Evolutionary conservation across 495 filamentous ascomycete genomes (phyloP).

Genomic region (Xylaria palmicola): DNA sequence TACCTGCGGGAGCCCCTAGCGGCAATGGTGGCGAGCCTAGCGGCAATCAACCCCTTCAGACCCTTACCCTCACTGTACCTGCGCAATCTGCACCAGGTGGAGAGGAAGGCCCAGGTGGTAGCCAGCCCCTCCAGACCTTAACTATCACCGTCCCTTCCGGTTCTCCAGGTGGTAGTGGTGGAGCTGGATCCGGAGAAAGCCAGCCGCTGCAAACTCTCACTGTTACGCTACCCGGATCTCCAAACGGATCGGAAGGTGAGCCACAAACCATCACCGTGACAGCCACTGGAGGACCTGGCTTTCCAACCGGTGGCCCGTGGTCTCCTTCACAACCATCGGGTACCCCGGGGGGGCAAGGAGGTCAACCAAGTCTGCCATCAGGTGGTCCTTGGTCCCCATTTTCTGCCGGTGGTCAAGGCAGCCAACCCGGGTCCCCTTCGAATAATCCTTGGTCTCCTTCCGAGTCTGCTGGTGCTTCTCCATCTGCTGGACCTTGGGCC

Average conservation of each 20-base stretch:
- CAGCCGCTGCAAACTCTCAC: conserved; percentile 14
- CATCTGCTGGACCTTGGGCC: not conserved
- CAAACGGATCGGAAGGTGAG: not conserved
- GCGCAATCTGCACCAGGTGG: not conserved
- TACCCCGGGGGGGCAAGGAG: not conserved
- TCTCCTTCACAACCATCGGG: conserved; percentile 10
- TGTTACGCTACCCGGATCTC: conserved; percentile 2
- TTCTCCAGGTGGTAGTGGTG: not conserved
- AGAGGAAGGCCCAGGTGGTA: conserved; percentile 8
- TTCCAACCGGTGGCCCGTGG: conserved; percentile 3
- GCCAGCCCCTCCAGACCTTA: conserved; percentile 17
- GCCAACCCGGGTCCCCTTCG: not conserved
- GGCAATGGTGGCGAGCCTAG: conserved; percentile 15
- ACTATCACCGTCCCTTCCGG: conserved; percentile 13
- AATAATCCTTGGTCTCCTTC: conserved; percentile 1
- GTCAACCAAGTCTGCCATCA: conserved; percentile 4
- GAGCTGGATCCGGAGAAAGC: conserved; percentile 2
- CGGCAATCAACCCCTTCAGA: conserved; percentile 12
- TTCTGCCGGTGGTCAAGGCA: not conserved
- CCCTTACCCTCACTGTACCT: conserved; percentile 11
- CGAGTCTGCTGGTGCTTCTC: conserved; percentile 8
- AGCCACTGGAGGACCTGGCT: conserved; percentile 4
- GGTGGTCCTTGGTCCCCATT: not conserved
- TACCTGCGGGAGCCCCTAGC: conserved; percentile 19
- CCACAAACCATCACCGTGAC: conserved; percentile 12